phyloP scores from a whole-genome alignment of 2,329 filamentous ascomycete genomes.

The Chrysoporthe austroafricana region DNA sequence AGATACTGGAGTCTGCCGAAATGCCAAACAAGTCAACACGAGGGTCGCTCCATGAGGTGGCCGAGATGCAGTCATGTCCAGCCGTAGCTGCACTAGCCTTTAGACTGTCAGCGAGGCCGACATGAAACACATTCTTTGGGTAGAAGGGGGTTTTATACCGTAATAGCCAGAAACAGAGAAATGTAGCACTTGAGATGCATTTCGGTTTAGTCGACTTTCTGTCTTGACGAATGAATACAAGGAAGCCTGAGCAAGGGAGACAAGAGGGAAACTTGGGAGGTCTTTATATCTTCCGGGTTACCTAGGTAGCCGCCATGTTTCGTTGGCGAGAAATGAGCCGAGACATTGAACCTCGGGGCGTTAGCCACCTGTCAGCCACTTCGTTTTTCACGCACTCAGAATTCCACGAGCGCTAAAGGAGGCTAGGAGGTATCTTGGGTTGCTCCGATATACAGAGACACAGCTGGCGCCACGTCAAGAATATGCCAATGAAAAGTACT shows the following conservation, averaged over 20 bases:
- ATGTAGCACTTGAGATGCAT: not conserved
- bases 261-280: not conserved
- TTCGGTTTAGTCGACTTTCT: not conserved
- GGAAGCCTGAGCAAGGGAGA: not conserved
- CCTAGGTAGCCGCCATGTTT: not conserved
- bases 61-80: not conserved
- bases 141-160: not conserved
- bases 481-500: not conserved
- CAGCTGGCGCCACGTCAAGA: not conserved
- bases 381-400: not conserved
- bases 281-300: not conserved
- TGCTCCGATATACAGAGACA: not conserved
- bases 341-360: not conserved
- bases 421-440: not conserved
- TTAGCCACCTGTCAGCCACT: not conserved
- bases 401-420: not conserved
- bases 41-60: conserved; percentile 4
- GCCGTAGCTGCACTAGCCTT: not conserved
- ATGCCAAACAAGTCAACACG: conserved; percentile 1
- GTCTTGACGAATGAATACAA: not conserved
- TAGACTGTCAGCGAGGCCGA: not conserved
- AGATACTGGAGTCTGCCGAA: not conserved
- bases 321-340: not conserved
- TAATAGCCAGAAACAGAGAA: not conserved
- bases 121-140: not conserved